Base-by-base conservation (phyloP, 257 asterid species). In the Buddleja alternifolia region DNA sequence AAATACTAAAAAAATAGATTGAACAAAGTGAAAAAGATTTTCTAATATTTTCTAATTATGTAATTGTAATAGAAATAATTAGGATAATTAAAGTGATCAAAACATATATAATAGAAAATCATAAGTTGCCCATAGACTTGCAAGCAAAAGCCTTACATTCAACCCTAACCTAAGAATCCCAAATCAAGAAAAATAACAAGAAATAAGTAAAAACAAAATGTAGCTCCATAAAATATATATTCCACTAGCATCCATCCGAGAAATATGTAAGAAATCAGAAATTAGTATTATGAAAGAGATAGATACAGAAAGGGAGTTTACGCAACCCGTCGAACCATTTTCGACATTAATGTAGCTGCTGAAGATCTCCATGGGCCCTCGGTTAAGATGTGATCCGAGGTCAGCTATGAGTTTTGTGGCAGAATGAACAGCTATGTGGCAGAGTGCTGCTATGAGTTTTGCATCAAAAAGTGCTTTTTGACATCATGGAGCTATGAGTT, bases 261-360 rank as follows among this genome's bases (percentile, higher is more conserved):
- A n/a, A n/a, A n/a, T n/a, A n/a, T n/a, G n/a, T n/a, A n/a, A n/a
- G n/a, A 44, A 50, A 23, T 56, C 37, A 51, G 11, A n/a, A 66
- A 50, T 8, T 15, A n/a, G n/a, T n/a, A 61, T 29, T 29, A 15
- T 17, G 11, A 15, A 50, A 10, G 9, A 34, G 7, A 8, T 5
- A 52, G 0, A 15, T 0, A 47, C 69, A 24, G 69, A 48, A 6
- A 0, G 20, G 16, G 37, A 41, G 42, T 24, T 79, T 84, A 94
- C n/a, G n/a, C n/a, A n/a, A n/a, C n/a, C n/a, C n/a, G n/a, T n/a
- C n/a, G n/a, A n/a, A n/a, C n/a, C n/a, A n/a, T n/a, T n/a, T n/a
- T n/a, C n/a, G n/a, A n/a, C n/a, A n/a, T n/a, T n/a, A n/a, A n/a
- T n/a, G n/a, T n/a, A n/a, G n/a, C n/a, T n/a, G n/a, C n/a, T n/a